Evolutionary conservation across 306 rosid species (phyloP).

Genomic region (Oemleria cerasiformis): DNA sequence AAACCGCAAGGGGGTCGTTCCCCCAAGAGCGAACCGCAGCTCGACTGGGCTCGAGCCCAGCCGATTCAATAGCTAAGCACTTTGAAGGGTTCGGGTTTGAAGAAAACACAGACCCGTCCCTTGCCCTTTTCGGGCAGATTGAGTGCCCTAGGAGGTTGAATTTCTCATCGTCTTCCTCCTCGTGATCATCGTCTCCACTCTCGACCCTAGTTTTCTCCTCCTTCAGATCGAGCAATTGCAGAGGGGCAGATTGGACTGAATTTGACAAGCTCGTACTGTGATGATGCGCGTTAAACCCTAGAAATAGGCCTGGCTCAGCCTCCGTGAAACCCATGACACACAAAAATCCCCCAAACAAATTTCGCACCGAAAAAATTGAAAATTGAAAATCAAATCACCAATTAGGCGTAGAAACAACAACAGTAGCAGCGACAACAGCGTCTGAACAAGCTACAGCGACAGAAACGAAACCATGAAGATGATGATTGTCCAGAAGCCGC

Average conservation of each 20-base stretch:
- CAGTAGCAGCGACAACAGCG: constrained; percentile 76
- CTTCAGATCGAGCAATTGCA: constrained; percentile 34
- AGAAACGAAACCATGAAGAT: constrained; percentile 30
- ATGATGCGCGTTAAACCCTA: constrained; percentile 53
- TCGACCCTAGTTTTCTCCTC: constrained; percentile 34
- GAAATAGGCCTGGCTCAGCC: constrained; percentile 53
- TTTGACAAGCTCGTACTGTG: constrained; percentile 16
- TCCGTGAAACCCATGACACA: constrained; percentile 40
- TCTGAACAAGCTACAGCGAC: constrained; percentile 37
- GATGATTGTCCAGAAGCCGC: constrained; percentile 16
- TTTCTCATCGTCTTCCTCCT: constrained; percentile 37
- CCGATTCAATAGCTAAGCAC: constrained; percentile 39
- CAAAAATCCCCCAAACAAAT: not conserved
- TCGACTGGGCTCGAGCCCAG: constrained; percentile 33
- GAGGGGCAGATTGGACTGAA: constrained; percentile 23
- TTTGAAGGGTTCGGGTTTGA: constrained; percentile 32
- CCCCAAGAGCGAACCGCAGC: constrained; percentile 56
- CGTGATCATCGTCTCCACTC: constrained; percentile 29
- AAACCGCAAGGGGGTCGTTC: constrained; percentile 51
- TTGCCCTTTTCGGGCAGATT: constrained; percentile 46
- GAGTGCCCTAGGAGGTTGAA: constrained; percentile 57
- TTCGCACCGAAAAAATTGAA: too few species aligned
- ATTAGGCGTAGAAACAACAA: constrained; percentile 48
- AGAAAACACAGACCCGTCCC: constrained; percentile 32
- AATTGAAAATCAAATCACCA: not conserved